These are phyloP conservation scores for Fonsecaea monophora DNA, from an alignment of 2,329 filamentous ascomycete species.

Conservation along the genomic window DNA sequence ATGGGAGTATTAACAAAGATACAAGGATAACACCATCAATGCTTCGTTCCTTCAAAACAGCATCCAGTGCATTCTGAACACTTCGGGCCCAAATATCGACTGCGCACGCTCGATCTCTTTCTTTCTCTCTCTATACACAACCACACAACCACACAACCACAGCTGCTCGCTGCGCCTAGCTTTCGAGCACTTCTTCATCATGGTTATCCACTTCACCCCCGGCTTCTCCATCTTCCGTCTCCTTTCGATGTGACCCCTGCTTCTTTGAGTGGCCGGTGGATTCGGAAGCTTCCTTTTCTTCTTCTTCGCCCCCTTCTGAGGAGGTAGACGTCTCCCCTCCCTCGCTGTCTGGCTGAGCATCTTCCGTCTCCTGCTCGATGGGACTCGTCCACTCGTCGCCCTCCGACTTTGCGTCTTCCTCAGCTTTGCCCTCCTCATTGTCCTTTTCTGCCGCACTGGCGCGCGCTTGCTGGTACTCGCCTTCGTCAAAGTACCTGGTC, in stretches of 20 bases:
- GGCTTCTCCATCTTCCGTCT: no score
- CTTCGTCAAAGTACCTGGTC: slow-evolving; percentile 1
- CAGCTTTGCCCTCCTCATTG: neutral
- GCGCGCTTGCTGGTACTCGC: slow-evolving; percentile 7
- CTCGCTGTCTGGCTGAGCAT: neutral
- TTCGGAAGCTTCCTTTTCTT: neutral
- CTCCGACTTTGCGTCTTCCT: neutral
- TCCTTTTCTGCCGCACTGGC: neutral
- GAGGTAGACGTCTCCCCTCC: neutral
- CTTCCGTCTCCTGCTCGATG: neutral
- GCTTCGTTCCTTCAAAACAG: no score
- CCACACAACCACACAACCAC: no score
- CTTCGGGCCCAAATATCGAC: no score
- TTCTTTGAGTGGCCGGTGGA: neutral
- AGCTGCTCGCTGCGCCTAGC: no score
- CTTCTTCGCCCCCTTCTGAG: neutral
- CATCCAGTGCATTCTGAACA: no score
- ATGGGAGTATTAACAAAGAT: no score
- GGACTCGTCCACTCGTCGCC: neutral
- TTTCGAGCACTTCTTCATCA: no score
- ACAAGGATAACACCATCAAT: no score
- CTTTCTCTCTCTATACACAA: no score
- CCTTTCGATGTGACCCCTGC: neutral
- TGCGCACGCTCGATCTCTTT: no score
- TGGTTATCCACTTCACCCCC: neutral